Evolutionary conservation across 2,329 filamentous ascomycete genomes (phyloP).

Genomic region (Colletotrichum sp.): DNA sequence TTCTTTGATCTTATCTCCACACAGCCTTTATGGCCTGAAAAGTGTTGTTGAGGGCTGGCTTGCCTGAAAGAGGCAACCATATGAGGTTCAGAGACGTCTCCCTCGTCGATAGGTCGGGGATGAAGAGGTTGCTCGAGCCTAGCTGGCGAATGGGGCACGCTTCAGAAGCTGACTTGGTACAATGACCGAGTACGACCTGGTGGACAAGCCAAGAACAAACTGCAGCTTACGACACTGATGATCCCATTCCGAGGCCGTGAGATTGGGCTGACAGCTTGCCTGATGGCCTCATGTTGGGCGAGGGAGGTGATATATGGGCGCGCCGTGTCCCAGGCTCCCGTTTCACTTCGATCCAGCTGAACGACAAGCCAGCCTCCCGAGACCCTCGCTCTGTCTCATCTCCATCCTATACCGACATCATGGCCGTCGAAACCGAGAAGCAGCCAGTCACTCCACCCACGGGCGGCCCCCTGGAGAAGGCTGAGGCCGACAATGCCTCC

Average conservation of each 20-base stretch:
- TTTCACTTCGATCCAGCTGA: not conserved
- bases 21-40: not conserved
- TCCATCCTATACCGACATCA: not conserved
- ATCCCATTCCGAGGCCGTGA: not conserved
- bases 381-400: fast-evolving
- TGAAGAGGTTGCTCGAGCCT: fast-evolving
- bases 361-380: not conserved
- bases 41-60: not conserved
- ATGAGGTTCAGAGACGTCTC: not conserved
- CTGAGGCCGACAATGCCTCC: not conserved
- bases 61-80: fast-evolving
- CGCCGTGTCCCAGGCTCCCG: not conserved
- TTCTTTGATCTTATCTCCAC: not conserved
- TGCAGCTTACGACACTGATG: not conserved
- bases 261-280: not conserved
- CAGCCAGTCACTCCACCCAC: not conserved
- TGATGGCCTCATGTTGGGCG: not conserved
- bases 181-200: not conserved
- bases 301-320: not conserved
- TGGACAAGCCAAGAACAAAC: not conserved
- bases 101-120: not conserved
- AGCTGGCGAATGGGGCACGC: not conserved
- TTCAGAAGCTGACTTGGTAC: not conserved
- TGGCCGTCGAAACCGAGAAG: not conserved
- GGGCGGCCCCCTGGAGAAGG: not conserved